Evolutionary conservation across 2,329 filamentous ascomycete species (phyloP), one percentile per base, ranked within the genome.

Genomic region (Catunica adiposa): DNA sequence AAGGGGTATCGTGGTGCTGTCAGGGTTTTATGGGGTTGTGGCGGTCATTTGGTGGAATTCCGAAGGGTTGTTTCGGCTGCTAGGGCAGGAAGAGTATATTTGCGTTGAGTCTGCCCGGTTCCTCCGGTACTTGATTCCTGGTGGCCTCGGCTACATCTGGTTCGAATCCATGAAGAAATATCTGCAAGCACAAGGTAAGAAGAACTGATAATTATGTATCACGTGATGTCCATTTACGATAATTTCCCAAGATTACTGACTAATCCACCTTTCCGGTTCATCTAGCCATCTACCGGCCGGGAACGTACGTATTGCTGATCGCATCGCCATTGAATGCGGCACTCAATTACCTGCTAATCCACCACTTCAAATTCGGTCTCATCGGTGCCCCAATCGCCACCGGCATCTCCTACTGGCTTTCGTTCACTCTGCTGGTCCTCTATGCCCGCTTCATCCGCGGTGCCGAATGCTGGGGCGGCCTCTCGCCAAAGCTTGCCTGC

Each of bases 81-180:
- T 94, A 0, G 87, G 87, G 0, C 87, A 94, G 63, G 83, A 89
- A 62, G 79, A 86, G 40, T 82, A 83, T 59, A 82, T 94, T 31
- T 87, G 84, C 42, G 70, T 77, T 23, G 80, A 89, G 58, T 86
- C 84, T 53, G 79, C 85, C 1, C 76, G 71, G 46, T 94, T 94
- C 60, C 68, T 94, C 6, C 80, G 75, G 1, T 78, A 81, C 11
- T 69, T 94, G 48, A 84, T 87, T 1, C 88, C 88, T 0, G 88
- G 88, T 0, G 88, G 88, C 0, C 68, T 94, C 38, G 88, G 88
- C 0, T 94, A 94, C 62, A 80, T 94, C 42, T 94, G 86, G 70
- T 94, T 94, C 59, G 87, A 94, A 68, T 75, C 80, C 4, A 79
- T 89, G 64, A 95, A 95, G 70, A 86, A 90, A 62, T 95, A 83